Conservation (phyloP, 257 asterid genomes). For the Primulina eburnea region DNA sequence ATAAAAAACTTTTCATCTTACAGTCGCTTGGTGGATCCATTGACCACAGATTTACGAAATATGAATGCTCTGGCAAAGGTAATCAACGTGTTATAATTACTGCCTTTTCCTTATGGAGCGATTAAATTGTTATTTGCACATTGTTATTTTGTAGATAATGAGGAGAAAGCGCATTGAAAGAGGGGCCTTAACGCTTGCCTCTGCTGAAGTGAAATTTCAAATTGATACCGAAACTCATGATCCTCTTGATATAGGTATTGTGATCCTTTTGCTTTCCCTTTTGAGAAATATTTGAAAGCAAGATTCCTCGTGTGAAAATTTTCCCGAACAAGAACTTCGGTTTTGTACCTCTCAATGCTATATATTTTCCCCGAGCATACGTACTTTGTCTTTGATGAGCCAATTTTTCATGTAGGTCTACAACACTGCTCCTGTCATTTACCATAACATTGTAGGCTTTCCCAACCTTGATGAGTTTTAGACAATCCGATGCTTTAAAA, state of each 20-base stretch:
- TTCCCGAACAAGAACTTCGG: slow-evolving; percentile 9
- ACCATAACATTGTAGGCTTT: background rate
- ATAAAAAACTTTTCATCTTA: slow-evolving; percentile 19
- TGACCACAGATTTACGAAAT: slow-evolving; percentile 89
- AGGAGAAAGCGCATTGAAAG: slow-evolving; percentile 94
- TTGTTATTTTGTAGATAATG: slow-evolving; percentile 66
- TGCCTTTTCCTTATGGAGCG: background rate
- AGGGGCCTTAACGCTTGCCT: slow-evolving; percentile 99
- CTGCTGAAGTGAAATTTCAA: slow-evolving; percentile 98
- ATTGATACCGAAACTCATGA: slow-evolving; percentile 99
- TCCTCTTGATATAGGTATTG: slow-evolving; percentile 95
- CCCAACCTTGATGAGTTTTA: slow-evolving; percentile 2
- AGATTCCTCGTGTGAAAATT: slow-evolving; percentile 8
- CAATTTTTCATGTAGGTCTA: background rate
- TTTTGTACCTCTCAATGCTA: slow-evolving; percentile 9
- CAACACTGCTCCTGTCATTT: slow-evolving; percentile 11
- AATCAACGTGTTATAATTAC: slow-evolving; percentile 14
- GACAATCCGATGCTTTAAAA: background rate
- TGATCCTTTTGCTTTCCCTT: slow-evolving; percentile 9
- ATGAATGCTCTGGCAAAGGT: slow-evolving; percentile 94
- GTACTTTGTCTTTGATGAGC: slow-evolving; percentile 4
- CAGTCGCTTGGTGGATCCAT: slow-evolving; percentile 92
- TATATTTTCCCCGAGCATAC: background rate
- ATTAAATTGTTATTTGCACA: slow-evolving; percentile 12
- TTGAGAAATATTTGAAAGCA: background rate